Base-by-base conservation (phyloP, 208 protist species). In the Naegleria fowleri region DNA sequence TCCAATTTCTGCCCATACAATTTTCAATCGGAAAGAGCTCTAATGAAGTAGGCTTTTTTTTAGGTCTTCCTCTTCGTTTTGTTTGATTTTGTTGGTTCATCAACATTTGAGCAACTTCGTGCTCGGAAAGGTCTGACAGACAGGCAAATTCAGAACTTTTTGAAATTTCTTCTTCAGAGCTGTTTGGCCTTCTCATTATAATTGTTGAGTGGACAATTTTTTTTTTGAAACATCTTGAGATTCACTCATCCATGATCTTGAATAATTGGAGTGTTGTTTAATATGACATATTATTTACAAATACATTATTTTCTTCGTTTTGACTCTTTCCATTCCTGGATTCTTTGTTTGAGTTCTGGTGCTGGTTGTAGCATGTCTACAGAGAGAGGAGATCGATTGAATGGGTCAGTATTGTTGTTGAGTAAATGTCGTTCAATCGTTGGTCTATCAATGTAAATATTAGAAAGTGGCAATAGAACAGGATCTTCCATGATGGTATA, bases 401-500 rank as follows among this genome's bases (percentile, higher is more conserved):
- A 91, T 43, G 90, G 90, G 75, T 91, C 90, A 19, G 11, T 91
- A 11, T 22, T 6, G 90, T 91, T 84, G 39, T 86, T 90, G 16
- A 91, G 55, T 41, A 91, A 83, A 52, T 91, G 90, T 43, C 84
- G 55, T 39, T 90, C 84, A 90, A 91, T 91, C 0, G 90, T 83
- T 15, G 84, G 3, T 0, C 90, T 86, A 67, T 91, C 90, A 39
- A 84, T 87, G 5, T 90, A 16, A 55, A 79, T 79, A 11, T 86
- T 51, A 19, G 48, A 43, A 19, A 33, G 16, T 29, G 90, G 90
- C 19, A 91, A 76, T 25, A 90, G 6, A 58, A 91, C 90, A 40
- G 90, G 90, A 91, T 91, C 90, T 39, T 67, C 38, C 90, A 91
- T 91, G 5, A 91, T 41, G 19, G n/a, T 67, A 41, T 67, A 90